Evolutionary conservation across 768 basidiomycete species (phyloP).

Genomic region (Amanita rimosa): DNA sequence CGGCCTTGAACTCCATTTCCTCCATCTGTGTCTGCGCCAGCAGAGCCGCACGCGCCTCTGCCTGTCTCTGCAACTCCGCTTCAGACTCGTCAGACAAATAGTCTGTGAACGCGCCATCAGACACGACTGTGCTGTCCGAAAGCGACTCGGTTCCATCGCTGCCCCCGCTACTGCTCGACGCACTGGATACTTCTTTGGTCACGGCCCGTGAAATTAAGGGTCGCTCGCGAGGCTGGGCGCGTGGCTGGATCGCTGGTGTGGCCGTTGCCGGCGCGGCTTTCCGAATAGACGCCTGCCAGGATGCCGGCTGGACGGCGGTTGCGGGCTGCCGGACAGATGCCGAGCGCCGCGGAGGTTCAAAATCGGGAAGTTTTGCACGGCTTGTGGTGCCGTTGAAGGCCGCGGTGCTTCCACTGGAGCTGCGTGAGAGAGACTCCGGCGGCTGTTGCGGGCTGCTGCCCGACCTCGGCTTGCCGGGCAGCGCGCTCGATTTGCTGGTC

Average conservation of each 20-base stretch:
- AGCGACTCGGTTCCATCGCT: constrained; percentile 53
- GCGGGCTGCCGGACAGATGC: constrained; percentile 19
- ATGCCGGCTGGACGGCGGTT: constrained; percentile 24
- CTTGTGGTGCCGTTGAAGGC: constrained; percentile 36
- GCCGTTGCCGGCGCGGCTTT: not conserved
- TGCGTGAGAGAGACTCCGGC: constrained; percentile 26
- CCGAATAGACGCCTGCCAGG: constrained; percentile 12
- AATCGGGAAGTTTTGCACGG: constrained; percentile 41
- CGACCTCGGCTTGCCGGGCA: constrained; percentile 34
- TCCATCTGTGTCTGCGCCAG: constrained; percentile 74
- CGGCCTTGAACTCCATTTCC: constrained; percentile 73
- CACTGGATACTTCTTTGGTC: constrained; percentile 30
- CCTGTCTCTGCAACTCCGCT: constrained; percentile 77
- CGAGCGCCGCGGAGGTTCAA: constrained; percentile 39
- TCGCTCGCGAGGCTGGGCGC: constrained; percentile 15
- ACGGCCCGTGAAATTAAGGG: constrained; percentile 18
- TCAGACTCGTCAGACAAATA: constrained; percentile 92
- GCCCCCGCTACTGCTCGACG: constrained; percentile 52
- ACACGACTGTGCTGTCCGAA: constrained; percentile 70
- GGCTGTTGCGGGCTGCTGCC: constrained; percentile 44
- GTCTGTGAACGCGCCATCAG: constrained; percentile 83
- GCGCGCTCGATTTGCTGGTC: constrained; percentile 25
- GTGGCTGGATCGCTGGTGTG: not conserved
- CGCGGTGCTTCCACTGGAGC: constrained; percentile 27
- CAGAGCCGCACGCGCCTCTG: constrained; percentile 67